A percentile compares a stretch with the other conserved stretches of the same genome.
These are phyloP conservation scores for Pichia sp. DNA, from an alignment of 1,139 yeast species.

Conservation along the genomic window DNA sequence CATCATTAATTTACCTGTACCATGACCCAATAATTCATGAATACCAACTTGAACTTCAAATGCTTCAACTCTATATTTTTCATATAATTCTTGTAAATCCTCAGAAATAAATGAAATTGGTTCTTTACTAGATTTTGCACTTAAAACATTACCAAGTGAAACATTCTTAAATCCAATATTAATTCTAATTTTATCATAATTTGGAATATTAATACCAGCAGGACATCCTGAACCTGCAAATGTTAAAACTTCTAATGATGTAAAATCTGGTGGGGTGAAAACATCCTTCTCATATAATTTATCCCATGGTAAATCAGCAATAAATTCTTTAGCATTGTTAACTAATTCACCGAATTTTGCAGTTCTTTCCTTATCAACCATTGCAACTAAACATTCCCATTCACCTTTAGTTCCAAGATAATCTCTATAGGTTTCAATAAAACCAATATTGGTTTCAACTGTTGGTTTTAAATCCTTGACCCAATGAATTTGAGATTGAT, in stretches of 20 bases:
- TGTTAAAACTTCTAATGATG: slow-evolving; percentile 81
- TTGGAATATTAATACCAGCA: slow-evolving; percentile 89
- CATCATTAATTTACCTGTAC: slow-evolving; percentile 70
- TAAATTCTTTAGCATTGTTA: slow-evolving; percentile 56
- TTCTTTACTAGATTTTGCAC: slow-evolving; percentile 67
- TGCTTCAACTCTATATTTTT: slow-evolving; percentile 72
- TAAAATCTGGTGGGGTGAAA: slow-evolving; percentile 90
- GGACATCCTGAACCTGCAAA: slow-evolving; percentile 89
- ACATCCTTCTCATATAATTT: slow-evolving; percentile 66
- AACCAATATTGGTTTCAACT: slow-evolving; percentile 84
- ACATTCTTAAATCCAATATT: slow-evolving; percentile 85
- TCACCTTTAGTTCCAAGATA: slow-evolving; percentile 91
- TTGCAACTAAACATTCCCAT: slow-evolving; percentile 92
- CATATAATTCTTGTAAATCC: slow-evolving; percentile 49
- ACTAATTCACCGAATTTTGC: slow-evolving; percentile 71
- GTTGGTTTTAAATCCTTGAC: slow-evolving; percentile 79
- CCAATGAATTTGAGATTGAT: slow-evolving; percentile 80
- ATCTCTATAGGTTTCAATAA: slow-evolving; percentile 87
- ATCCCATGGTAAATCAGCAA: slow-evolving; percentile 71
- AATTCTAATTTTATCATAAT: slow-evolving; percentile 81
- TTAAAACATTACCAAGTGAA: slow-evolving; percentile 76
- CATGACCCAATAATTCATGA: slow-evolving; percentile 90
- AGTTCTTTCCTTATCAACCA: slow-evolving; percentile 83
- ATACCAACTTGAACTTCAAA: slow-evolving; percentile 92
- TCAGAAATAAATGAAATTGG: slow-evolving; percentile 60